Evolutionary conservation across 2,329 filamentous ascomycete genomes (phyloP).

Genomic region (Epichloe amarillans): DNA sequence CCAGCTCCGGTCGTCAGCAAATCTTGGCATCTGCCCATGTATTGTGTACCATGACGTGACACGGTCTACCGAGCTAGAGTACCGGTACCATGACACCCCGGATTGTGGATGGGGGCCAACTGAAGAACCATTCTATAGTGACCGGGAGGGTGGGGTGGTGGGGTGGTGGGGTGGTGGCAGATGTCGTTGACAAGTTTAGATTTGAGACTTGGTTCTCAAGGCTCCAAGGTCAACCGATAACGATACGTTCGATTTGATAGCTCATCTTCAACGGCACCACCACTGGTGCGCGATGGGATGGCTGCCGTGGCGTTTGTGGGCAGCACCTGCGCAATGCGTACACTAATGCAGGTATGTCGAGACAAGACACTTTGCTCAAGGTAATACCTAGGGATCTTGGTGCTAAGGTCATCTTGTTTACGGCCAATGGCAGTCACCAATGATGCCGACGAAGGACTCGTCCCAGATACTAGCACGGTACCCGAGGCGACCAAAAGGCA

Average conservation of each 20-base stretch:
- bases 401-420: not conserved
- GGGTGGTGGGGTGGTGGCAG: too few species aligned
- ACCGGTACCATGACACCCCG: too few species aligned
- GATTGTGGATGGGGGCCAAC: too few species aligned
- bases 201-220: too few species aligned
- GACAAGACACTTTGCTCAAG: conserved; percentile 3
- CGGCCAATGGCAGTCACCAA: not conserved
- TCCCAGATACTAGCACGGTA: not conserved
- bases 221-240: not conserved
- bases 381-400: too few species aligned
- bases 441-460: not conserved
- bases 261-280: not conserved
- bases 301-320: not conserved
- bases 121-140: too few species aligned
- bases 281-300: not conserved
- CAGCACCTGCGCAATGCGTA: not conserved
- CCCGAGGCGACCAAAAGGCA: not conserved
- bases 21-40: not conserved
- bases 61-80: too few species aligned
- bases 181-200: too few species aligned
- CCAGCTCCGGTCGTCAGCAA: not conserved
- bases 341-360: conserved; percentile 7
- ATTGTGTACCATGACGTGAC: too few species aligned
- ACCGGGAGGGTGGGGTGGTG: too few species aligned
- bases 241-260: not conserved